phyloP scores from a whole-genome alignment of 176 grass and related monocot species.

The Carex littledalei region DNA sequence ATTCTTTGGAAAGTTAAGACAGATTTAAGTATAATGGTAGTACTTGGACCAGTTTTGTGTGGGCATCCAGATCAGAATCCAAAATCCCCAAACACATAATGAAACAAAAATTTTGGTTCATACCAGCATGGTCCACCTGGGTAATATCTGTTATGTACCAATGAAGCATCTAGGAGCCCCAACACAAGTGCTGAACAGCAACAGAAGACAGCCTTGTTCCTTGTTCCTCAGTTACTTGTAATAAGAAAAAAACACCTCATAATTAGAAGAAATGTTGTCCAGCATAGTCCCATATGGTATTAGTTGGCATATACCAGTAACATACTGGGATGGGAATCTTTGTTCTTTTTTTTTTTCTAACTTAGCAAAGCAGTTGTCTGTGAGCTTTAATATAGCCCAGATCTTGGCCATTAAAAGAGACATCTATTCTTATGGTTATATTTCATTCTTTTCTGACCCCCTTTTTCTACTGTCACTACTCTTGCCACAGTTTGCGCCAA shows the following conservation, averaged over 20 bases:
- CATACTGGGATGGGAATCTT: not conserved
- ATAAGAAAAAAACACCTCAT: not conserved
- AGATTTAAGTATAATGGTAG: not conserved
- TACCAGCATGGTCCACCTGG: not conserved
- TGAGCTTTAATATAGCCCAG: not conserved
- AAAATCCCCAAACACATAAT: not conserved
- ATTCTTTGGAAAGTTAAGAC: not conserved
- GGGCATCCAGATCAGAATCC: not conserved
- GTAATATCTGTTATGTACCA: not conserved
- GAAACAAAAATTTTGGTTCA: not conserved
- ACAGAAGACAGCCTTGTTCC: not conserved
- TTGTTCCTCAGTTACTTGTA: not conserved
- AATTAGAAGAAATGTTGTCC: not conserved
- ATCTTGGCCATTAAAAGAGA: not conserved
- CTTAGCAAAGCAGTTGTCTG: not conserved
- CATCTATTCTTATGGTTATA: not conserved
- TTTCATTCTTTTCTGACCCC: not conserved
- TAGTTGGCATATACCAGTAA: not conserved
- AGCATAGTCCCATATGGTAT: not conserved
- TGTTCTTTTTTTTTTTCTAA: not conserved
- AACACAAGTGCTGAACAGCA: not conserved
- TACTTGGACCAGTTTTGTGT: not conserved
- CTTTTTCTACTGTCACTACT: conserved; percentile 6
- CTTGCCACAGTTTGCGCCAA: conserved; percentile 64
- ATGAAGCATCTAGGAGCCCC: not conserved